phyloP scores from a whole-genome alignment of 1,139 yeast species.

The Sporopachydermia cereana region DNA sequence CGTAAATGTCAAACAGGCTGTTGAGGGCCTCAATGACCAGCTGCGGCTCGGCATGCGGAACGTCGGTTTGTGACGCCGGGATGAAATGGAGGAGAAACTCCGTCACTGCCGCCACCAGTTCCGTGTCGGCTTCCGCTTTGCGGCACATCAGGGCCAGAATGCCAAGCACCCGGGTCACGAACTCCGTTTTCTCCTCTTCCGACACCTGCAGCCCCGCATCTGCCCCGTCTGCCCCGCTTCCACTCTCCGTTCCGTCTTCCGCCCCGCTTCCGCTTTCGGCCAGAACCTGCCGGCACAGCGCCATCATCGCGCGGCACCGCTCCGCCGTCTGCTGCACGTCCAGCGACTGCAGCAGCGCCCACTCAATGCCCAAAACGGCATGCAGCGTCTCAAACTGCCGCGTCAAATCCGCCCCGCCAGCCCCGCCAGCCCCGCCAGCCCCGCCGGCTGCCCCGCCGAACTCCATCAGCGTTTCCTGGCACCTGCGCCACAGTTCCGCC shows the following conservation, averaged over 20 bases:
- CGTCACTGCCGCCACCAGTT: constrained; percentile 10
- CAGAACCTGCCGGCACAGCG: not conserved
- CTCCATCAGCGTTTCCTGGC: constrained; percentile 8
- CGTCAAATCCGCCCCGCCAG: constrained; percentile 13
- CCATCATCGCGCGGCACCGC: not conserved
- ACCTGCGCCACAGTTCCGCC: constrained; percentile 29
- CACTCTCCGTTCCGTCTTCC: not conserved
- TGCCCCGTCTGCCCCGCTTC: not conserved
- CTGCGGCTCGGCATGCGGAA: constrained; percentile 17
- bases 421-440: not conserved
- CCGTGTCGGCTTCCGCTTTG: constrained; percentile 8
- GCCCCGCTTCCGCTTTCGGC: not conserved
- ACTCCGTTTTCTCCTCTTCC: constrained; percentile 14
- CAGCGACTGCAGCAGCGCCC: constrained; percentile 45
- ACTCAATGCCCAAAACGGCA: constrained; percentile 43
- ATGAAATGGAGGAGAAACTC: not conserved
- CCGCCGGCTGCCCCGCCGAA: not conserved
- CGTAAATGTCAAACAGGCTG: constrained; percentile 64
- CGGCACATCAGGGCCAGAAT: constrained; percentile 36
- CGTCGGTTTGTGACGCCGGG: constrained; percentile 13
- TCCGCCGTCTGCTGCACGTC: constrained; percentile 21
- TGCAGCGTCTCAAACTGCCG: constrained; percentile 30
- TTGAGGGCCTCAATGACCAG: constrained; percentile 52
- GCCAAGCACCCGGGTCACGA: constrained; percentile 26
- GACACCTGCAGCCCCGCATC: not conserved